Evolutionary conservation across 805 yeast genomes (phyloP).

Genomic region (Nakazawaea pomicola): DNA sequence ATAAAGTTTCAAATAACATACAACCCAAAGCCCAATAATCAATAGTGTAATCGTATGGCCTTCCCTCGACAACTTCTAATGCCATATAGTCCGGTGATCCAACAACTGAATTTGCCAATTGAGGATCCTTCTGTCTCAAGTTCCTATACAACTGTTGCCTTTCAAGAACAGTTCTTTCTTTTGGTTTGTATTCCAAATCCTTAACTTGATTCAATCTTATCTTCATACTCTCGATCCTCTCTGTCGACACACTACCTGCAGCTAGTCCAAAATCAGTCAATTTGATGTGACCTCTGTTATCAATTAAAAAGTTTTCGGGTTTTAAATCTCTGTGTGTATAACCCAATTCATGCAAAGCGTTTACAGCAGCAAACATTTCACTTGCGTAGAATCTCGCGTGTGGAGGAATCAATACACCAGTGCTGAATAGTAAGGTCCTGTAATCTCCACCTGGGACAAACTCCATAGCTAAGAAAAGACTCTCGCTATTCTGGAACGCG

Average conservation of each 20-base stretch:
- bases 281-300: constrained; percentile 86
- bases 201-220: constrained; percentile 60
- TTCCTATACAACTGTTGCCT: constrained; percentile 83
- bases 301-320: constrained; percentile 90
- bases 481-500: constrained; percentile 91
- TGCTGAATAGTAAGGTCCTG: constrained; percentile 87
- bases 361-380: constrained; percentile 95
- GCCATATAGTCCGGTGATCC: constrained; percentile 99
- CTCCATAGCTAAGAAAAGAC: constrained; percentile 95
- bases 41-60: constrained; percentile 89
- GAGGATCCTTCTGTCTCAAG: constrained; percentile 71
- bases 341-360: constrained; percentile 90
- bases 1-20: constrained; percentile 91
- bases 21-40: constrained; percentile 99
- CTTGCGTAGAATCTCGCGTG: constrained; percentile 93
- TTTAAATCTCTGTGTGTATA: constrained; percentile 96
- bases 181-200: constrained; percentile 63
- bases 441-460: constrained; percentile 99
- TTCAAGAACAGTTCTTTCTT: constrained; percentile 74
- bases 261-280: constrained; percentile 96
- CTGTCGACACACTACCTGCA: constrained; percentile 90
- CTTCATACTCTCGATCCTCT: constrained; percentile 90
- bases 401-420: constrained; percentile 88
- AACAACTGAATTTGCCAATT: constrained; percentile 90
- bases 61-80: constrained; percentile 91